Conservation (phyloP, 2,329 filamentous ascomycete species). For the Thyridium curvatum region DNA sequence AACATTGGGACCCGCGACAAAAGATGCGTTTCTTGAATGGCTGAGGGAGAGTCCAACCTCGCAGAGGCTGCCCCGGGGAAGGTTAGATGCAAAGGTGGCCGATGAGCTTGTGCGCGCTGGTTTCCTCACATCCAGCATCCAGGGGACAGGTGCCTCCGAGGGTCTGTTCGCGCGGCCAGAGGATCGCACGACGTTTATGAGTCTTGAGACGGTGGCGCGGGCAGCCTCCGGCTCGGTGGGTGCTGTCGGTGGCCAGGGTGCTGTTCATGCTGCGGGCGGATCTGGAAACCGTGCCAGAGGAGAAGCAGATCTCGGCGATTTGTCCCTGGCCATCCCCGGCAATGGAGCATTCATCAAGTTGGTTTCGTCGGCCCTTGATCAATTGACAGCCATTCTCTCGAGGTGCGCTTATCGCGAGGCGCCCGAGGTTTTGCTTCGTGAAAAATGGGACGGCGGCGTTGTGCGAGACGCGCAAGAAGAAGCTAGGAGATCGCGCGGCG, state of each 20-base stretch:
- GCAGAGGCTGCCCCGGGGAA: conserved; percentile 17
- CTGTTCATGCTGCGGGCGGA: conserved; percentile 58
- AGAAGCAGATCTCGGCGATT: conserved; percentile 16
- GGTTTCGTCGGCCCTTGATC: conserved; percentile 51
- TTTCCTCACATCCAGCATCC: conserved; percentile 51
- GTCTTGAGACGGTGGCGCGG: conserved; percentile 55
- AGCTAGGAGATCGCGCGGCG: conserved; percentile 44
- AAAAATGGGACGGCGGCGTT: conserved; percentile 67
- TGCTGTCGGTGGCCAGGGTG: conserved; percentile 63
- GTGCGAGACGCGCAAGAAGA: conserved; percentile 34
- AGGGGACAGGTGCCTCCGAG: conserved; percentile 22
- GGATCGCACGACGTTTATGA: conserved; percentile 49
- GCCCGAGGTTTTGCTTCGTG: conserved; percentile 53
- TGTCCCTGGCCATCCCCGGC: conserved; percentile 58
- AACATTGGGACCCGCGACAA: conserved; percentile 32
- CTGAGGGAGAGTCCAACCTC: conserved; percentile 43
- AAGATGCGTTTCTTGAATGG: conserved; percentile 43
- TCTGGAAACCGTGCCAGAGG: conserved; percentile 32
- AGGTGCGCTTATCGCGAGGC: conserved; percentile 57
- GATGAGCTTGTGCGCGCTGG: conserved; percentile 58
- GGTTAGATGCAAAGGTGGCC: conserved; percentile 38
- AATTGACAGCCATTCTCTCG: conserved; percentile 52
- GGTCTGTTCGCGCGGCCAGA: conserved; percentile 40
- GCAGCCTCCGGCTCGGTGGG: conserved; percentile 63
- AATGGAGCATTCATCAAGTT: conserved; percentile 64